Evolutionary conservation across 257 asterid genomes (phyloP), one percentile per base, ranked within the genome.

Genomic region (Jacaranda mimosifolia): DNA sequence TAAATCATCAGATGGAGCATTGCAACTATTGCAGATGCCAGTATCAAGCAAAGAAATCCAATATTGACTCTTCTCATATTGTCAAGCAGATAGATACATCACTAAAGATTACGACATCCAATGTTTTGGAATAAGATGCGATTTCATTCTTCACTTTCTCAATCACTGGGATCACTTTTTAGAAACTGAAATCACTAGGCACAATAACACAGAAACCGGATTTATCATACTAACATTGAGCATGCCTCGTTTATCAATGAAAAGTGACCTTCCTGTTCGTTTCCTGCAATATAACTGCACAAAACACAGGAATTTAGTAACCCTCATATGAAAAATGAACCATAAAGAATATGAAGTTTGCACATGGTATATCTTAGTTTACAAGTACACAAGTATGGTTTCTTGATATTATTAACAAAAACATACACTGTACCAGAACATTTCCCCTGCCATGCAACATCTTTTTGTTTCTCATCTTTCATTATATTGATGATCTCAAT

Each of bases 351-450:
- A 67, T 49, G 36, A 53, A 11, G 39, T 38, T 67, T 68, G 8
- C 6, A 17, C 40, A 56, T 39, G 60, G 26, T 55, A 72, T 15
- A 69, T 58, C 46, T 17, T 14, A 70, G 36, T 36, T 59, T 63
- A 56, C 35, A n/a, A 35, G 14, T 58, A 67, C 70, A 66, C 6
- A 82, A 59, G 73, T 53, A 42, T 40, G 68, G 32, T 26, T 56
- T 73, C n/a, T 65, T 26, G 55, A 73, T 55, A 74, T 63, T 55
- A 71, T 70, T 48, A 80, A 65, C 48, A 49, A 69, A 71, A 78
- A 96, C 99, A 75, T 96, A 93, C 99, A 96, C 97, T 88, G 98
- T 93, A 81, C 99, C 99, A 70, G 99, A 96, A 84, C 99, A 96
- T 82, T 86, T 96, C 55, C 99, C 99, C 87, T 96, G 96, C 99